Evolutionary conservation across 257 asterid species (phyloP).

Genomic region (Phtheirospermum japonicum): DNA sequence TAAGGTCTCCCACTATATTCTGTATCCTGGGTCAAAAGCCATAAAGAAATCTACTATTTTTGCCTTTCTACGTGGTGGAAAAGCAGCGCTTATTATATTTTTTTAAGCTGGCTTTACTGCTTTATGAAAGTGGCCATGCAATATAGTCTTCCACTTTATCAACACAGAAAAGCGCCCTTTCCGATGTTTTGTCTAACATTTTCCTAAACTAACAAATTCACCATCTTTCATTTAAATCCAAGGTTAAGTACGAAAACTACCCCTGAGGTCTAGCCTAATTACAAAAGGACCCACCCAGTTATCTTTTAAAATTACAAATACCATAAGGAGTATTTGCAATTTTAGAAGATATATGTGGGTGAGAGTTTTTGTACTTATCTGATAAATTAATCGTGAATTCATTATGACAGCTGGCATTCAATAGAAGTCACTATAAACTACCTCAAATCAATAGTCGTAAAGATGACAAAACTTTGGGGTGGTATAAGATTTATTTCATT

Average conservation of each 20-base stretch:
- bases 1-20: neutral
- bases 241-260: too few species aligned
- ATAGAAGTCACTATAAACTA: slow-evolving; percentile 2
- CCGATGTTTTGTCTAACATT: too few species aligned
- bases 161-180: too few species aligned
- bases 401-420: neutral
- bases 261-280: neutral
- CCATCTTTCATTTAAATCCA: too few species aligned
- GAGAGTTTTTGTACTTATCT: neutral
- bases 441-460: neutral
- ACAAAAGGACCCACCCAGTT: neutral
- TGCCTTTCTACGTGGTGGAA: slow-evolving; percentile 9
- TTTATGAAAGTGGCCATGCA: slow-evolving; percentile 28
- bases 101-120: slow-evolving; percentile 27
- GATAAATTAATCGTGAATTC: neutral
- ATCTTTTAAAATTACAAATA: neutral
- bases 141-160: slow-evolving; percentile 28
- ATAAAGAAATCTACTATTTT: slow-evolving; percentile 23
- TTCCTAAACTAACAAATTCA: too few species aligned
- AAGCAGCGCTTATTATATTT: slow-evolving; percentile 24
- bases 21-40: neutral
- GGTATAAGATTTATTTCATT: slow-evolving; percentile 12
- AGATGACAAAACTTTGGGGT: slow-evolving; percentile 28
- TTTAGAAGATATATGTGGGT: neutral
- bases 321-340: neutral